Evolutionary conservation across 2,329 filamentous ascomycete genomes (phyloP).

Genomic region (Tolypocladium ophioglossoides): DNA sequence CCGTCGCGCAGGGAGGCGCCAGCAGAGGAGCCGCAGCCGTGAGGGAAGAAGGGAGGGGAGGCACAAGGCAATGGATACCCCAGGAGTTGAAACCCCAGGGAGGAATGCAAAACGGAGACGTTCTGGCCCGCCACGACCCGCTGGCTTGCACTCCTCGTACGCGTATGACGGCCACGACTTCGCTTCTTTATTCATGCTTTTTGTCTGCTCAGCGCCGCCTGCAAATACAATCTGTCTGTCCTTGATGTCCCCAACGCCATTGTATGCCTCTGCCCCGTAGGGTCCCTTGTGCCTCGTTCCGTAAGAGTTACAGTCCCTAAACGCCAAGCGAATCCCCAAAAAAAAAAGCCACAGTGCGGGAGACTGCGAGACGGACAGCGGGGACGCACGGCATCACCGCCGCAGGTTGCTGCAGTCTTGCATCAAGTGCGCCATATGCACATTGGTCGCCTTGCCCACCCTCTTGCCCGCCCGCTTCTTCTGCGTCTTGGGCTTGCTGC

Average conservation of each 20-base stretch:
- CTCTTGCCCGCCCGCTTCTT: conserved; percentile 58
- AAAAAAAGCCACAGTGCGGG: neutral
- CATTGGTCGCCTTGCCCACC: conserved; percentile 74
- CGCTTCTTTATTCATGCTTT: neutral
- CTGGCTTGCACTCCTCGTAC: neutral
- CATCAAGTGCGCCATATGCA: conserved; percentile 74
- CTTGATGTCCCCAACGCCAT: neutral
- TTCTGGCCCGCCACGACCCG: neutral
- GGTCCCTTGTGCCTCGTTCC: neutral
- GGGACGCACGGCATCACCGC: conserved; percentile 16
- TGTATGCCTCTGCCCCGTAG: neutral
- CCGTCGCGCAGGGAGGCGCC: neutral
- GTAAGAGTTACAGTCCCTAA: neutral
- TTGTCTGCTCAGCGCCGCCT: neutral
- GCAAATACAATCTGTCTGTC: neutral
- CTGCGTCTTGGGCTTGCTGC: conserved; percentile 56
- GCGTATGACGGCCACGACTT: neutral
- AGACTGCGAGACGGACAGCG: neutral
- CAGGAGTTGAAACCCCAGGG: neutral
- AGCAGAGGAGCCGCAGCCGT: neutral
- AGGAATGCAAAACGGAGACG: neutral
- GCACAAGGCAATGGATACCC: neutral
- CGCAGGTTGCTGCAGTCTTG: conserved; percentile 55
- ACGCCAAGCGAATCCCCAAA: neutral
- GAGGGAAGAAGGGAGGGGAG: neutral